Base-by-base conservation (phyloP, 164 flowering plant species). In the Vitis cinerea region DNA sequence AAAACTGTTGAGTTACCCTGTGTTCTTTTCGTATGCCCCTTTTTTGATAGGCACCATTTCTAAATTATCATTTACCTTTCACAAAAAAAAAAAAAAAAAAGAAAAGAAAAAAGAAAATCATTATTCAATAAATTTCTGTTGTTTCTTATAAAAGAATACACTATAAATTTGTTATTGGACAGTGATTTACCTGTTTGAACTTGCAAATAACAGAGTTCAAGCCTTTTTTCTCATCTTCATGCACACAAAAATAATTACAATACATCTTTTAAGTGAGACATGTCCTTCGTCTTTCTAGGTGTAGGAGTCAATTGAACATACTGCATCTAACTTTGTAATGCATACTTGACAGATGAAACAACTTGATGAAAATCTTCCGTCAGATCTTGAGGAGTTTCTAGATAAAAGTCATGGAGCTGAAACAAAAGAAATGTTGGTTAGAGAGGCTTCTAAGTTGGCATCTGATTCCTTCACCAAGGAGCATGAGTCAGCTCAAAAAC, bases 281-380 rank as follows among this genome's bases (percentile, higher is more conserved):
- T 52, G 37, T 27, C 6, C 37, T 65, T 65, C 10, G 48, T 53
- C 56, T 4, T 54, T 44, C 50, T 31, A 23, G 66, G 23, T 31
- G n/a, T 59, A 2, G 66, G 55, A 50, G 31, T 23, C 19, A 16
- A 17, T 50, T 56, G 29, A 9, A 15, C 27, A 13, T 10, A 65
- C 13, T 9, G 14, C 19, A 23, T 62, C 37, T n/a, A 63, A 55
- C 15, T 65, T 62, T 69, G 27, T 75, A 29, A 69, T 50, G 14
- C 30, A 57, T 72, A 11, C 50, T 57, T 76, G 53, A 69, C 86
- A 94, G 97, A 71, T 81, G 71, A 88, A 87, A 75, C 72, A 86
- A 74, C 90, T 94, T 65, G 99, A 92, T 72, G 83, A 16, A 54
- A 78, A 83, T 71, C 84, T 92, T 71, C 91, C 91, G 56, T 63